Percentiles rank a stretch among this genome's conserved stretches.
These are phyloP conservation scores for Corniculantispora saksenae DNA, from an alignment of 2,329 filamentous ascomycete genomes.

Conservation along the genomic window DNA sequence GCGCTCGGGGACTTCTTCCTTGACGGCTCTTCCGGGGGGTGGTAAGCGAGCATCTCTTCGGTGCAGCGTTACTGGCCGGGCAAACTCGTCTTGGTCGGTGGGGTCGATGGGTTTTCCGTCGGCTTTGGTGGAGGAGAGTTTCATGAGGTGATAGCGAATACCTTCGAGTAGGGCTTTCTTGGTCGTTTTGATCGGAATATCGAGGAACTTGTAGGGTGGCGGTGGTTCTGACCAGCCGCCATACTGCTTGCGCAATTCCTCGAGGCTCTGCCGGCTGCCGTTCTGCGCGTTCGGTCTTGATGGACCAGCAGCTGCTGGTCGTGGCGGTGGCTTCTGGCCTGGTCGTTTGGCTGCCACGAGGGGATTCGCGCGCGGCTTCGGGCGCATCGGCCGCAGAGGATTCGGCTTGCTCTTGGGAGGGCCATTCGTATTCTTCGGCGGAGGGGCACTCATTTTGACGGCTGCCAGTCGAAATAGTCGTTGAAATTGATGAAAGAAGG, in stretches of 20 bases:
- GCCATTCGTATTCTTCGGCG: slow-evolving; percentile 38
- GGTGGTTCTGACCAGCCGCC: slow-evolving; percentile 61
- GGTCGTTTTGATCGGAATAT: slow-evolving; percentile 75
- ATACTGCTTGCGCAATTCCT: slow-evolving; percentile 46
- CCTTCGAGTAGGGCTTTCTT: slow-evolving; percentile 79
- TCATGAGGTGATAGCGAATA: slow-evolving; percentile 84
- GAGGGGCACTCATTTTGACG: slow-evolving; percentile 47
- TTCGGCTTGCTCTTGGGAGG: slow-evolving; percentile 34
- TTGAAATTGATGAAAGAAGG: neutral
- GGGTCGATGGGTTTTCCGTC: slow-evolving; percentile 66
- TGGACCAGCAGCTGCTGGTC: slow-evolving; percentile 24
- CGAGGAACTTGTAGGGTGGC: slow-evolving; percentile 49
- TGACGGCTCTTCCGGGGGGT: slow-evolving; percentile 62
- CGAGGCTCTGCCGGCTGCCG: slow-evolving; percentile 37
- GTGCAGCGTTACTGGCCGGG: slow-evolving; percentile 83
- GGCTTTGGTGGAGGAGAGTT: slow-evolving; percentile 64
- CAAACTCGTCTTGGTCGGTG: slow-evolving; percentile 73
- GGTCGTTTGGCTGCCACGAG: slow-evolving; percentile 61
- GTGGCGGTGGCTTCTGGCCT: slow-evolving; percentile 28
- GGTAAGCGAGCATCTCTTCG: slow-evolving; percentile 79
- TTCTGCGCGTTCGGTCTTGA: slow-evolving; percentile 27
- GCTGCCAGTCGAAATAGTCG: neutral
- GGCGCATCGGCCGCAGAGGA: slow-evolving; percentile 43
- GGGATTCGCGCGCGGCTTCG: slow-evolving; percentile 56
- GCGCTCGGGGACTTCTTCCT: slow-evolving; percentile 55